Base-by-base conservation (phyloP, 345 rosid genomes). In the Aquilaria sinensis region DNA sequence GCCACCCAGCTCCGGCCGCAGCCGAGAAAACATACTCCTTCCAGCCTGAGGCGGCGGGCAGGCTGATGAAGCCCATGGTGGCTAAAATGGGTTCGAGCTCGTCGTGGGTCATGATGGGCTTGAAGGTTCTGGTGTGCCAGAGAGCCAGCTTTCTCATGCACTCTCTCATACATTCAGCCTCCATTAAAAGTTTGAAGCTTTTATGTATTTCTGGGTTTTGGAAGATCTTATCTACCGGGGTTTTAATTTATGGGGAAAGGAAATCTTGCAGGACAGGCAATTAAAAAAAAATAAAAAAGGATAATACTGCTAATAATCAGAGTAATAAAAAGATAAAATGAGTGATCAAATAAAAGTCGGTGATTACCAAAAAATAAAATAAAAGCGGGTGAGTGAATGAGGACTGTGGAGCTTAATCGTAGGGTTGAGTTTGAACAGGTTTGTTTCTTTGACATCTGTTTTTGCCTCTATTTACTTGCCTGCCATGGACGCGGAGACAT, bases 101-200 rank as follows among this genome's bases (percentile, higher is more conserved):
- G 1, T 76, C 77, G 75, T 82, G 87, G 3, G 73, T 67, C 70
- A 76, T 60, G n/a, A 84, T 31, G 13, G 89, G 89, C 64, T 29
- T 74, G 79, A 82, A 85, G 47, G 83, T 82, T 13, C 69, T 68
- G 6, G 88, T 77, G 77, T 72, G 65, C 88, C 85, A 85, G 29
- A 83, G 69, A 0, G 77, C 81, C 13, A 80, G 77, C 75, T 85
- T 85, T 70, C 79, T 68, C 72, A 78, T 76, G 57, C 74, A 73
- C 6, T 77, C 70, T 49, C 74, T 72, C 84, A 75, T 81, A 67
- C 71, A 50, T 3, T 71, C 67, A 9, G 43, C 5, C 60, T 73
- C 78, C 75, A 64, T 71, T 2, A 37, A 45, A 32, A 15, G 16
- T 58, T 1, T 45, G 11, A 11, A n/a, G 47, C 9, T 29, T 51